Conservation (phyloP, 306 rosid species). For the Medicago arabica region DNA sequence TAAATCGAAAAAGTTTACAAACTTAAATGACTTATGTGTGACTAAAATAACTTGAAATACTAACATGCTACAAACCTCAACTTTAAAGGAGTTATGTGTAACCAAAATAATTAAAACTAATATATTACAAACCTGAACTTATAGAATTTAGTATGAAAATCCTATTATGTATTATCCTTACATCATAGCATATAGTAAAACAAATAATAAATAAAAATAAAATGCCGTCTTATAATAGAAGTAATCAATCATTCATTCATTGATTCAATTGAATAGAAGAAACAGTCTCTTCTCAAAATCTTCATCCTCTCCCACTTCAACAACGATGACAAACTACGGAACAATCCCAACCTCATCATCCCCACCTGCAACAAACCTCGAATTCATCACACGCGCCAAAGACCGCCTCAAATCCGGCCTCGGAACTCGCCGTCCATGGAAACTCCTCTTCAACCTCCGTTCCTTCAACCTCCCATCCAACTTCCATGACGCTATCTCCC, state of each 20-base stretch:
- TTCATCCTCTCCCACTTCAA: neutral
- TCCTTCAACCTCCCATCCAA: constrained; percentile 53
- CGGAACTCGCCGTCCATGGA: constrained; percentile 78
- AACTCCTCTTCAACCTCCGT: constrained; percentile 52
- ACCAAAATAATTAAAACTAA: too few relatives aligned
- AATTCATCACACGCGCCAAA: constrained; percentile 50
- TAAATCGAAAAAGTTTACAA: too few relatives aligned
- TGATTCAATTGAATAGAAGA: neutral
- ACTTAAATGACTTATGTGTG: too few relatives aligned
- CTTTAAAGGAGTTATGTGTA: too few relatives aligned
- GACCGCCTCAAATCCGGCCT: constrained; percentile 59
- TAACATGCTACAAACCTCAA: too few relatives aligned
- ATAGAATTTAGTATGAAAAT: too few relatives aligned
- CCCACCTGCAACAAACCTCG: constrained; percentile 39
- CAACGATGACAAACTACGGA: constrained; percentile 72
- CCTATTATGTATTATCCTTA: neutral
- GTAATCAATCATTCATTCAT: neutral
- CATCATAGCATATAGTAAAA: neutral
- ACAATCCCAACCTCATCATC: constrained; percentile 72
- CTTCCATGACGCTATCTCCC: constrained; percentile 49
- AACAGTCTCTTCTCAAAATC: constrained; percentile 19
- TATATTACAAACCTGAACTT: too few relatives aligned
- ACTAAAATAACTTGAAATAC: too few relatives aligned
- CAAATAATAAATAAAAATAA: neutral
- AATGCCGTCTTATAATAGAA: constrained; percentile 7